phyloP scores from a whole-genome alignment of 83 land plant species.

The Larix sibirica region DNA sequence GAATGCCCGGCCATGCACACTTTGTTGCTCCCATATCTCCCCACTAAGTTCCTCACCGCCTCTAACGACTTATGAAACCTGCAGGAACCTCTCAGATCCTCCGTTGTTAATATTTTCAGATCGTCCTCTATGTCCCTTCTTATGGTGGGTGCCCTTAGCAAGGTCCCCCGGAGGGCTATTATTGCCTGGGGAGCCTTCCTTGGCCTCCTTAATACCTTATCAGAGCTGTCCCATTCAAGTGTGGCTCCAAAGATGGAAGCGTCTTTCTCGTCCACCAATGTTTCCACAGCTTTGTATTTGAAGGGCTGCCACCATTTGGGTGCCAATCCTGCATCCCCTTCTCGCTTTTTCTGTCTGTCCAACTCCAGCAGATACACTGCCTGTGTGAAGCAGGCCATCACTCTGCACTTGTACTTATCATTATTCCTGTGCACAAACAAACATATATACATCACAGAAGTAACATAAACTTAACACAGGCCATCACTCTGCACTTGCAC shows the following conservation, averaged over 20 bases:
- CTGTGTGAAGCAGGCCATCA: conserved; percentile 77
- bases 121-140: conserved; percentile 69
- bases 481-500: no score
- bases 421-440: conserved; percentile 47
- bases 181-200: conserved; percentile 65
- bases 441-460: no score
- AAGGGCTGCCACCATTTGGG: conserved; percentile 77
- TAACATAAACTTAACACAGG: no score
- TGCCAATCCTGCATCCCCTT: conserved; percentile 53
- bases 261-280: conserved; percentile 57
- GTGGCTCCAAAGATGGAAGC: conserved; percentile 70
- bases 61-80: conserved; percentile 47
- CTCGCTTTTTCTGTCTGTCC: conserved; percentile 65
- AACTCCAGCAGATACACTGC: conserved; percentile 77
- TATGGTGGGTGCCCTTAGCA: conserved; percentile 49
- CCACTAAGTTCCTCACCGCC: conserved; percentile 30
- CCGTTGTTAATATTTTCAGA: conserved; percentile 62
- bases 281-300: conserved; percentile 59
- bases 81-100: conserved; percentile 60
- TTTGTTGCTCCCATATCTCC: conserved; percentile 45
- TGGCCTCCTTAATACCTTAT: conserved; percentile 46
- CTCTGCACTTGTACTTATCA: conserved; percentile 61
- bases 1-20: conserved; percentile 75
- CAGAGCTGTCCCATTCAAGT: conserved; percentile 71
- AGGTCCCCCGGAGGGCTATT: conserved; percentile 66